Base-by-base conservation (phyloP, 768 basidiomycete species). In the Fomitopsis pulvina region DNA sequence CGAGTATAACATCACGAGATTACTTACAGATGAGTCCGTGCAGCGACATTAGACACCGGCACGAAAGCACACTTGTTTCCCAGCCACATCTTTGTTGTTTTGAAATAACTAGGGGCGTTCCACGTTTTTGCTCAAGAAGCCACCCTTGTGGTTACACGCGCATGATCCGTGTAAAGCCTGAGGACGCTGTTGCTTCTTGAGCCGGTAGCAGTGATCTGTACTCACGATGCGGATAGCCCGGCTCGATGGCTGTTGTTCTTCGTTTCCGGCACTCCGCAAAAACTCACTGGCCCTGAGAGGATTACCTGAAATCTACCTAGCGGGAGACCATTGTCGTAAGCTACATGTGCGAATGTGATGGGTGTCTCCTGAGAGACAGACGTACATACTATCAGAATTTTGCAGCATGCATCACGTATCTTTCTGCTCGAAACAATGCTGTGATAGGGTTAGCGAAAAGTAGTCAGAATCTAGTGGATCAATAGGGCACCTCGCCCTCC, bases 171-270 rank as follows among this genome's bases (percentile, higher is more conserved):
- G 34, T 37, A 37, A 37, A 12, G 5, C 34, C 34, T 16, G 29
- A 37, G 4, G 18, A 14, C 18, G 34, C 5, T 7, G 14, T 16
- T 37, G 34, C 34, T 37, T 37, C 34, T n/a, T n/a, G n/a, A n/a
- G 34, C 14, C 14, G 34, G 34, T 14, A 30, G 18, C 18, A 4
- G 18, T 37, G 34, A 12, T 44, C 20, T 24, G 27, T 44, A 44
- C 43, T 27, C 43, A 44, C 43, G 43, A 11, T 25, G 20, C 43
- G 43, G 43, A 14, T 44, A 6, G 26, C n/a, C 41, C 43, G 43
- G 43, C 5, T 27, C 43, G 24, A 28, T 27, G 22, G 29, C 43
- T 44, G 43, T 27, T 44, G 29, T 37, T 18, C 6, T 37, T 37
- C 14, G 34, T 18, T 37, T 37, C 34, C 34, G 18, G 34, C 14